Evolutionary conservation across 306 rosid genomes (phyloP), one percentile per base, ranked within the genome.

Genomic region (Trifolium repens): DNA sequence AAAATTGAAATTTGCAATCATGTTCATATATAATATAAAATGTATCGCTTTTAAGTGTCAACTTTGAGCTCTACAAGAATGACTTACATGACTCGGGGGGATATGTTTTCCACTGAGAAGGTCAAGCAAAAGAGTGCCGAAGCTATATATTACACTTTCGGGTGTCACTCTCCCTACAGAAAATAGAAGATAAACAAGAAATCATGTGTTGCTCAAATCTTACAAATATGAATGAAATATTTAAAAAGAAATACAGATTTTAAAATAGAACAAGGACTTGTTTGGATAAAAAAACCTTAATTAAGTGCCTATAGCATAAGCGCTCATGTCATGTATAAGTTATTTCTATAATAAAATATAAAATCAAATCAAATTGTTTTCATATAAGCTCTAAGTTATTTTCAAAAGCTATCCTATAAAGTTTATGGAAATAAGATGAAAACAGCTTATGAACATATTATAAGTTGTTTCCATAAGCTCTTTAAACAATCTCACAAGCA

Each of bases 91-190:
- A 71, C 91, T 80, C 24, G 97, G 97, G 10, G 97, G 97, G 22
- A 88, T 89, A 78, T 89, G 97, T 79, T 91, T 91, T 80, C 93
- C 90, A 67, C 96, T 91, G 57, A 91, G 88, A 80, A 91, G 93
- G 79, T 91, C 97, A 46, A 91, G 93, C 84, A 91, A 69, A 81
- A 91, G 96, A 80, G 94, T 91, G 62, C 93, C 96, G 47, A 91
- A 87, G 90, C 97, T 89, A 74, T 89, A 91, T 55, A 91, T 89
- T 32, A 87, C 93, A 73, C 97, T 91, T 74, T 89, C 96, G 7
- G 97, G 85, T 49, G 97, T 91, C 61, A 91, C 96, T 82, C 90
- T 89, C 88, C 96, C 94, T 91, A 61, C 58, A 74, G 14, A 79
- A 69, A 42, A 71, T 52, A 64, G 77, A 72, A 54, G 70, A 64